Base-by-base conservation (phyloP, 2,329 filamentous ascomycete species). In the Tolypocladium tundrense region DNA sequence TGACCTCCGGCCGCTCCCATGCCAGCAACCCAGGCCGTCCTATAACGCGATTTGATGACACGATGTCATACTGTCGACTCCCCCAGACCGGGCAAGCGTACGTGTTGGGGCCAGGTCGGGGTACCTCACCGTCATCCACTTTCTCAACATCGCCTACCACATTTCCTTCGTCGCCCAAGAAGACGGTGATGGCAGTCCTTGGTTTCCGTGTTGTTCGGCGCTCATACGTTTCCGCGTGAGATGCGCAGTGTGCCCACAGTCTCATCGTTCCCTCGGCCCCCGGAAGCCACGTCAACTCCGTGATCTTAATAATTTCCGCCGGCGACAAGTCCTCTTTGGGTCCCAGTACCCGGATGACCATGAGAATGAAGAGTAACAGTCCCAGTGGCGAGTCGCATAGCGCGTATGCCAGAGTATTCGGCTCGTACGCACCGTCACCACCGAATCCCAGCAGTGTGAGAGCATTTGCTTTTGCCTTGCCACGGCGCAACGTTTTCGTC, bases 251-350 rank as follows among this genome's bases (percentile, higher is more conserved):
- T 8, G 79, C 74, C 80, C 78, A 83, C 58, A 79, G 86, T 33
- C 84, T 73, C 63, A 87, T 69, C 3, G 78, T 79, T 1, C 78
- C 78, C 64, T 88, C 85, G 0, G 84, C 84, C 0, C 85, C 86
- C 0, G 86, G 85, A 1, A 88, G 69, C 86, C 86, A 88, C 27
- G 84, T 80, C 35, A 88, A 70, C 66, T 83, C 79, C 1, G 83
- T 79, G 64, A 86, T 73, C 21, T 82, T 83, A 59, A 88, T 75
- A 31, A 88, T 73, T 57, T 87, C 82, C 16, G 75, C 72, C 4
- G 74, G 71, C 2, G 75, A 73, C 55, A 83, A 74, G 19, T 73
- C 70, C 57, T 74, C 69, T 58, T 71, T 67, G 0, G 75, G 72
- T 3, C 71, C 74, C 4, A 75, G 66, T 1, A 73, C 68, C 19